These are phyloP conservation scores for Pythium myriotylum DNA, from an alignment of 352 stramenopile species.

Conservation along the genomic window DNA sequence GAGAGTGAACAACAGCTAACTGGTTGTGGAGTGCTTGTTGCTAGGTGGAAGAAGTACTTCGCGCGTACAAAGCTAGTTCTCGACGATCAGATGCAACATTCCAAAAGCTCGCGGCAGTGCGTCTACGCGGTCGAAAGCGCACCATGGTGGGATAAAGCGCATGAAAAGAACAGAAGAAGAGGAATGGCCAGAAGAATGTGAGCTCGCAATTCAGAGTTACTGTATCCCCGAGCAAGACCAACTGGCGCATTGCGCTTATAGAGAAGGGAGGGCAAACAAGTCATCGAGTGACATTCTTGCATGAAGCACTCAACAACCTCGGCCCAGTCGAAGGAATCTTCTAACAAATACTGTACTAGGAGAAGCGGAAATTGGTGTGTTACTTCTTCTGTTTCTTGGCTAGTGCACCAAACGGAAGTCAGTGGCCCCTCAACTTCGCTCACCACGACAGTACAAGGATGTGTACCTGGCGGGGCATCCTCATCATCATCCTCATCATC, in stretches of 20 bases:
- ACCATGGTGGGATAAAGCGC: conserved; percentile 86
- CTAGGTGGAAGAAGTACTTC: conserved; percentile 81
- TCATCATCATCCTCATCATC: conserved; percentile 49
- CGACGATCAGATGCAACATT: conserved; percentile 77
- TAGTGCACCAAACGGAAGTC: conserved; percentile 18
- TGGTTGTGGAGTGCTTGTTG: not conserved
- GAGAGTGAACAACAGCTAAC: not conserved
- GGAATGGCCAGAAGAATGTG: not conserved
- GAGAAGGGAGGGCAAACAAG: not conserved
- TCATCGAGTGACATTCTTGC: not conserved
- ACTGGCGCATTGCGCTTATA: not conserved
- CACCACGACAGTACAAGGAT: too few relatives aligned
- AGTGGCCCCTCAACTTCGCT: too few relatives aligned
- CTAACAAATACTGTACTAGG: conserved; percentile 36
- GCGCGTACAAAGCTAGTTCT: conserved; percentile 85
- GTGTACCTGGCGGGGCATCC: conserved; percentile 46
- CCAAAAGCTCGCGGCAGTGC: conserved; percentile 87
- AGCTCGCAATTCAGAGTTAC: conserved; percentile 8
- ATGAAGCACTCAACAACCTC: not conserved
- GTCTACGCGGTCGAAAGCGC: conserved; percentile 87
- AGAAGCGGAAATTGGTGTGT: not conserved
- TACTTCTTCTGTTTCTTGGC: conserved; percentile 78
- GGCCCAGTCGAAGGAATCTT: conserved; percentile 14
- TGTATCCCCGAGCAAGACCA: conserved; percentile 4
- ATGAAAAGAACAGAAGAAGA: not conserved